Base-by-base conservation (phyloP, 495 filamentous ascomycete species). In the Penicillium herquei region DNA sequence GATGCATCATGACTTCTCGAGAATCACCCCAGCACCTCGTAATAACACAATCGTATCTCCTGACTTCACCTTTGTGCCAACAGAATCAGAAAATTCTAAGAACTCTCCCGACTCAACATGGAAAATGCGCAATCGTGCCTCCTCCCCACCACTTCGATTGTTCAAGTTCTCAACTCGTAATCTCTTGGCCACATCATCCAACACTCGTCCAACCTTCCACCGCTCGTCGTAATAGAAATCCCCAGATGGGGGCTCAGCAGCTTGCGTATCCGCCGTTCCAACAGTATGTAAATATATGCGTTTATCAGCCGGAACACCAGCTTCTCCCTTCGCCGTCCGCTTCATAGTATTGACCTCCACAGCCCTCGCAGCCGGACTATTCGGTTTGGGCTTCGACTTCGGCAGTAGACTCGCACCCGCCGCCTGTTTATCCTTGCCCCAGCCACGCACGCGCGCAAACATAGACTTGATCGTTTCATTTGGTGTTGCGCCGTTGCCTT, bases 11-110 rank as follows among this genome's bases (percentile, higher is more conserved):
- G 59, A 68, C 40, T 71, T 76, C 59, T 62, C 71, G 51, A 83
- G 70, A 48, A 83, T 71, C 39, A 81, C 80, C 21, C 86, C 91
- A 33, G 96, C 86, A 1, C 94, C 94, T 57, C 94, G 80, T 49
- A 98, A 63, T 69, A 98, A 64, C 11, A 98, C 92, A 57, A 98
- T 81, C 8, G 89, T 97, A 71, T 98, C 89, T 3, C 94, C 95
- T 61, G 78, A 86, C 52, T 81, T 82, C 9, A 79, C 80, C 65
- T 84, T 80, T 7, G 87, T 92, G 17, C 87, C 72, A 55, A 79
- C 65, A 71, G 91, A 88, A 71, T 96, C 92, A 18, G 82, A 83
- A 70, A 97, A 98, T 45, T 88, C 88, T 58, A 98, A 65, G 54
- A 98, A 74, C 52, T 90, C 73, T 1, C 95, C 95, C 0, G 85